A percentile compares a stretch with the other conserved stretches of the same genome.
phyloP scores from a whole-genome alignment of 2,329 filamentous ascomycete species.

The Aspergillus brasiliensis region DNA sequence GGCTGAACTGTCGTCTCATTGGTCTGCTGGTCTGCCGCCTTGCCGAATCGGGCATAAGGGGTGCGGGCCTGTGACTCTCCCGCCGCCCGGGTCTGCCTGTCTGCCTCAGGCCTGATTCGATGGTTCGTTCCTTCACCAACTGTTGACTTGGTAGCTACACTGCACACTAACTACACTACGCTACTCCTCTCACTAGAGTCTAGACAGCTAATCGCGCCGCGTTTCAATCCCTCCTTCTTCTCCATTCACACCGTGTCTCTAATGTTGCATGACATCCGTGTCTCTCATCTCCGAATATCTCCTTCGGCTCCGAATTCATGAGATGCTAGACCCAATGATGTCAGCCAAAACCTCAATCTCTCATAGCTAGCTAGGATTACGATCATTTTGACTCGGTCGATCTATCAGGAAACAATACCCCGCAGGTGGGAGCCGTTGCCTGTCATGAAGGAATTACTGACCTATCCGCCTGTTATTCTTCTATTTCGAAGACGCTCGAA shows the following conservation, averaged over 20 bases:
- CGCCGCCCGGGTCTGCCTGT: background rate
- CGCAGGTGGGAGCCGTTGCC: background rate
- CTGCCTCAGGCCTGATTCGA: constrained; percentile 2
- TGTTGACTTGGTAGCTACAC: too few relatives aligned
- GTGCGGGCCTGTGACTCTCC: background rate
- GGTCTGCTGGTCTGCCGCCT: background rate
- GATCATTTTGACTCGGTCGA: background rate
- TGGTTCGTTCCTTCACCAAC: background rate
- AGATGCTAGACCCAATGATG: background rate
- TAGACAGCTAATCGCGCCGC: background rate
- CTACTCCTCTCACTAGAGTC: background rate
- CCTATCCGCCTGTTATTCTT: background rate
- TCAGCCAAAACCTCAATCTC: background rate
- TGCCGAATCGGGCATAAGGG: constrained; percentile 5
- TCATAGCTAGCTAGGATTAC: background rate
- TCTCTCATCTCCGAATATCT: background rate
- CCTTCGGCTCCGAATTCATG: background rate
- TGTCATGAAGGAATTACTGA: background rate
- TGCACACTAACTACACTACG: too few relatives aligned
- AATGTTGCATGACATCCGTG: background rate
- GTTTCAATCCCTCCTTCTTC: background rate
- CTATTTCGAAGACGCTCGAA: background rate
- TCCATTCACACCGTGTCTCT: background rate
- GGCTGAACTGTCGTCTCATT: background rate
- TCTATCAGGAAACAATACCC: background rate